Evolutionary conservation across 2,329 filamentous ascomycete species (phyloP).

Genomic region (Alternaria brassicae): DNA sequence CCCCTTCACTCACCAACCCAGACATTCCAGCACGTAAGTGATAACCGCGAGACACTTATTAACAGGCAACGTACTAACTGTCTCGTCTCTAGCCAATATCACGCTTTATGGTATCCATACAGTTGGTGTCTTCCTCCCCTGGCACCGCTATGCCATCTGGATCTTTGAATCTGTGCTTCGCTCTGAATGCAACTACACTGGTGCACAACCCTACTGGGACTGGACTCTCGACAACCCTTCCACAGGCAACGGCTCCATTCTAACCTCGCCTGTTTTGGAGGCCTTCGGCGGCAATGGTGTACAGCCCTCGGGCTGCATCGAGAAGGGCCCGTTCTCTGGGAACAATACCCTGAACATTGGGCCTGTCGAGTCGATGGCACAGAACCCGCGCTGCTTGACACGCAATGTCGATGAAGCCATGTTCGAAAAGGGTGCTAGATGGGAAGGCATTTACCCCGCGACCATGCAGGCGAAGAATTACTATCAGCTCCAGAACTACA

Average conservation of each 20-base stretch:
- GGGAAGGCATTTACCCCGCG: background rate
- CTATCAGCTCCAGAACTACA: background rate
- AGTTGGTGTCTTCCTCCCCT: background rate
- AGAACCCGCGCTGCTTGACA: background rate
- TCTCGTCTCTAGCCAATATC: background rate
- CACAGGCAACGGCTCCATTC: background rate
- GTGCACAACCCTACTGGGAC: background rate
- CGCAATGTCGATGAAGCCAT: background rate
- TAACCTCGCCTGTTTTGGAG: background rate
- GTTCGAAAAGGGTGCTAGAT: background rate
- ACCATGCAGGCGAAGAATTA: background rate
- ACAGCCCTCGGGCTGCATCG: background rate
- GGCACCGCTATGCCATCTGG: conserved; percentile 3
- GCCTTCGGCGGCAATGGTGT: background rate
- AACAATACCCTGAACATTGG: background rate
- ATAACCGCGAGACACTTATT: background rate
- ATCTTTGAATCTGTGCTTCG: background rate
- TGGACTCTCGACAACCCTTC: background rate
- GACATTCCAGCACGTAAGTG: background rate
- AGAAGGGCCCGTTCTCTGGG: background rate
- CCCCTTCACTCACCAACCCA: background rate
- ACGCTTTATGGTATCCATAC: background rate
- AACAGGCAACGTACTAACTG: background rate
- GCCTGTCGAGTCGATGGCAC: background rate
- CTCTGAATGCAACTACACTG: conserved; percentile 1